Base-by-base conservation (phyloP, 352 stramenopile species). In the Phytophthora ohioensis region DNA sequence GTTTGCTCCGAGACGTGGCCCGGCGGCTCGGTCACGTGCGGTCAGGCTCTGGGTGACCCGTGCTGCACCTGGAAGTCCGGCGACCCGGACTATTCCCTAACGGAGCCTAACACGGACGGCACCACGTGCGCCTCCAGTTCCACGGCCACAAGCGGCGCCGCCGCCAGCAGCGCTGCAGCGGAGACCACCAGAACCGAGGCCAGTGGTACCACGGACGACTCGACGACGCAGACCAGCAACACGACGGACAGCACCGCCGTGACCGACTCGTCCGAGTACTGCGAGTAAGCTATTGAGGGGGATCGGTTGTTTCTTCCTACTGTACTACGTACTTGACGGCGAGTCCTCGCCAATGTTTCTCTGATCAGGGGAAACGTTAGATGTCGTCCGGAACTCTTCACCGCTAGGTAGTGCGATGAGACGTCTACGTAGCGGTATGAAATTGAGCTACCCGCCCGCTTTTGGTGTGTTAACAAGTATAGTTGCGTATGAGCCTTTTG, bases 1-100 rank as follows among this genome's bases (percentile, higher is more conserved):
- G 74, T 84, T 12, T 87, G 79, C 69, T 56, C 57, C 21, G n/a
- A 81, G 69, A 81, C 66, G 52, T 87, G 69, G 68, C 79, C 79
- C 5, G 76, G 75, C 32, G 63, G 76, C 17, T 72, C 67, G 10
- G 67, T 84, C 54, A 85, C 78, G 35, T 72, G 68, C 43, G 80
- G 80, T n/a, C 64, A 64, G 27, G 79, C 75, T 5, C 59, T 77
- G 36, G 70, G 70, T 32, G 70, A 77, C 46, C 70, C 70, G 49
- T 77, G 70, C 41, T 87, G 80, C 72, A 87, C 71, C n/a, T 87
- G 80, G 80, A 77, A 52, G 13, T 64, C 47, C 11, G 65, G 75
- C 32, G 73, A 62, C 10, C 66, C 80, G 17, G 80, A 87, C 45
- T 79, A 73, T 45, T 53, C 34, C 39, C 61, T 85, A n/a, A 73